Evolutionary conservation across 768 basidiomycete species (phyloP), one percentile per base, ranked within the genome.

Genomic region (Tephrocybe sp.): DNA sequence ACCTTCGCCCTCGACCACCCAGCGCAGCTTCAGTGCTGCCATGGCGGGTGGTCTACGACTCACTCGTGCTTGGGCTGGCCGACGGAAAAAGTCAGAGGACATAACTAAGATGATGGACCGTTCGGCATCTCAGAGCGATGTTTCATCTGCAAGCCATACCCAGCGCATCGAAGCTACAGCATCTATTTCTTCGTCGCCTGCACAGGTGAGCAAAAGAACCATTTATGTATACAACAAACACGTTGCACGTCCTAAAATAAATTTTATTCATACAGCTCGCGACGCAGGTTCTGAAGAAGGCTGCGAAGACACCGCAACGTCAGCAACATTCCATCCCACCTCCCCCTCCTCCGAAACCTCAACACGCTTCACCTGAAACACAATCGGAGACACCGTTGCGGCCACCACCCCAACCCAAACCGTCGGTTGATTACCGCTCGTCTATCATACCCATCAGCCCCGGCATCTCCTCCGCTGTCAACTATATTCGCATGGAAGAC

Each of bases 11-110:
- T 55, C 58, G 1, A 38, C 59, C 32, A 63, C 65, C 30, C 62
- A 58, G 55, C 72, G 68, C 48, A 66, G 69, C 32, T 56, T 72
- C 56, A 65, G 68, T 32, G 68, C 70, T 32, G 70, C 76, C 28
- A 68, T 74, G 17, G 65, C 73, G 14, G 72, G 76, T 25, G 78
- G 81, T 21, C 65, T 67, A 53, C 81, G 74, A 60, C 66, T 87
- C 42, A 84, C 80, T 60, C 82, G 84, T 49, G 83, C 76, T 3
- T 81, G 84, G 59, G 81, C 70, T 37, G 72, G 64, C 17, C 75
- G 83, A 40, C 71, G 80, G 53, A 85, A 82, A 71, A 81, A 79
- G 63, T 75, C 81, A 6, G 79, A 80, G 59, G 79, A 81, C 59
- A 61, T 66, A 44, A 61, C 45, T 45, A 54, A 61, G 58, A 50